phyloP scores from a whole-genome alignment of 1,284 basidiomycete species.

The Ceratobasidium sp. region DNA sequence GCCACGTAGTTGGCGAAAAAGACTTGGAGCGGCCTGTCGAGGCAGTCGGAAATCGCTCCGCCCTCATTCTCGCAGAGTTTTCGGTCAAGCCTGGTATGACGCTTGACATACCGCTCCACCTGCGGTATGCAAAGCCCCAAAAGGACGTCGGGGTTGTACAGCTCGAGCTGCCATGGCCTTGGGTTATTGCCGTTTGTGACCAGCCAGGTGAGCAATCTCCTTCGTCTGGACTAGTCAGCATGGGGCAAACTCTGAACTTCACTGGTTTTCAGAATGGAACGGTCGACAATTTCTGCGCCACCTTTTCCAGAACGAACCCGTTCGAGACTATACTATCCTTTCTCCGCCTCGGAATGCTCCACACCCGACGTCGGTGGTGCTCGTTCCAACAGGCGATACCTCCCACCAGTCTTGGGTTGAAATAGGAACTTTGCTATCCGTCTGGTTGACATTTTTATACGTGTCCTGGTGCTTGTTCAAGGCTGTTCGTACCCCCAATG shows the following conservation, averaged over 20 bases:
- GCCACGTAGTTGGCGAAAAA: constrained; percentile 46
- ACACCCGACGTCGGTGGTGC: constrained; percentile 21
- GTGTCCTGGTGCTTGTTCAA: constrained; percentile 37
- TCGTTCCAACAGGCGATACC: constrained; percentile 44
- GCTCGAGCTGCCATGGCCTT: constrained; percentile 47
- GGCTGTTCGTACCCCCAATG: constrained; percentile 7
- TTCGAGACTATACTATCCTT: background rate
- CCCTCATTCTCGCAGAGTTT: constrained; percentile 40
- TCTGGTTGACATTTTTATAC: constrained; percentile 42
- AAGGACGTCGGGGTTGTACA: constrained; percentile 24
- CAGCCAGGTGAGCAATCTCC: constrained; percentile 22
- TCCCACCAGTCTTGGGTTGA: constrained; percentile 46
- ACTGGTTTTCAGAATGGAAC: constrained; percentile 10
- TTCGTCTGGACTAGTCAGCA: background rate
- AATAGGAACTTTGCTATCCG: constrained; percentile 26
- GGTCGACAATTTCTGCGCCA: constrained; percentile 19
- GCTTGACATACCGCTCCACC: constrained; percentile 48
- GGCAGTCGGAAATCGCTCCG: constrained; percentile 44
- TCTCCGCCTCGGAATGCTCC: constrained; percentile 4
- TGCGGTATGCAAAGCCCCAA: constrained; percentile 48
- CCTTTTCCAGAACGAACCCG: constrained; percentile 1
- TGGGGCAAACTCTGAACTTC: constrained; percentile 8
- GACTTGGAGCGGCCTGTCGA: constrained; percentile 50
- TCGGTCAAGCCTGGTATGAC: background rate
- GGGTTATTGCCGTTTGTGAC: constrained; percentile 44